Evolutionary conservation across 371 early-diverging fungal genomes (phyloP).

Genomic region (Mortierella sp.): DNA sequence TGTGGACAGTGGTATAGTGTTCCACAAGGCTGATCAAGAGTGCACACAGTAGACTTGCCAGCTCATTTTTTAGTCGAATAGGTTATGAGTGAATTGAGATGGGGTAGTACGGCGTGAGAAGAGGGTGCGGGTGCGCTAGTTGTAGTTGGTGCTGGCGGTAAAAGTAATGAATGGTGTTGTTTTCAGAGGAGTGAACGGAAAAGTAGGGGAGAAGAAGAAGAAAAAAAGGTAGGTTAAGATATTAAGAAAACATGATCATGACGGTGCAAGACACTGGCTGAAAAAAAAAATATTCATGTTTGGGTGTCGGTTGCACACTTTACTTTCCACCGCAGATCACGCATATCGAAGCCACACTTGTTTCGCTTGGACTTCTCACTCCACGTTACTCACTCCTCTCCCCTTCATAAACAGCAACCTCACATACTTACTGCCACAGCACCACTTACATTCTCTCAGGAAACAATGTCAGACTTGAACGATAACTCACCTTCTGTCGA

Average conservation of each 20-base stretch:
- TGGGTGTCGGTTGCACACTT: too few species aligned
- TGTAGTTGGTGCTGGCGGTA: neutral
- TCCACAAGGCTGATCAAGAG: neutral
- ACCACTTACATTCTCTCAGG: too few species aligned
- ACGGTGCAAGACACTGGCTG: too few species aligned
- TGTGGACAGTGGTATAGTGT: too few species aligned
- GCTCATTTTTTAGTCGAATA: constrained; percentile 6
- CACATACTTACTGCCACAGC: neutral
- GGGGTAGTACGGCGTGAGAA: neutral
- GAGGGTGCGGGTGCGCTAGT: neutral
- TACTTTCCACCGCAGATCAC: neutral
- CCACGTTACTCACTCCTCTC: neutral
- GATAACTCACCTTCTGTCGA: constrained; percentile 14
- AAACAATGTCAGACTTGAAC: constrained; percentile 29
- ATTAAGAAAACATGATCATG: neutral
- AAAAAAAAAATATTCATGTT: neutral
- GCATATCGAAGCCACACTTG: neutral
- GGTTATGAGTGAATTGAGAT: neutral
- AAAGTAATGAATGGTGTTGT: neutral
- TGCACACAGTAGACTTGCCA: constrained; percentile 8
- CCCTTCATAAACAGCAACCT: neutral
- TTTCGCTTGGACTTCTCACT: too few species aligned
- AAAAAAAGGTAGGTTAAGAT: neutral
- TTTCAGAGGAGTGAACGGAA: neutral
- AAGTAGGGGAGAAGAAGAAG: too few species aligned